Conservation (phyloP, 768 basidiomycete genomes). For the Hypholoma fasciculare region DNA sequence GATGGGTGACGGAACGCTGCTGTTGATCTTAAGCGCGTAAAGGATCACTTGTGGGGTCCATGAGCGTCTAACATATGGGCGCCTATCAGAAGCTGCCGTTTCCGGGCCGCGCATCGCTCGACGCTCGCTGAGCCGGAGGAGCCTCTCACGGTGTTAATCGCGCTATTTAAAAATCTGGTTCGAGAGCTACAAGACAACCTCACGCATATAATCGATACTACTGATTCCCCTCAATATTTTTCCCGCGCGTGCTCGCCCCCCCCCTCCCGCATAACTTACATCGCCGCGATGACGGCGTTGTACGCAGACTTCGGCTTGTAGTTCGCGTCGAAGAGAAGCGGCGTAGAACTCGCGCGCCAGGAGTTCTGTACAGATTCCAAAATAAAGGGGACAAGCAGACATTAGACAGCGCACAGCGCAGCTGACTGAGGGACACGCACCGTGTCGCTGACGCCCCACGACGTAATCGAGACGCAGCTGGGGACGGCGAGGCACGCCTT, state of each 20-base stretch:
- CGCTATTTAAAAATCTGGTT: too few relatives aligned
- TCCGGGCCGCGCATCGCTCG: too few relatives aligned
- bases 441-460: constrained; percentile 48
- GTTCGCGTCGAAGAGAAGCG: constrained; percentile 46
- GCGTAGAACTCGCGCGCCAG: constrained; percentile 41
- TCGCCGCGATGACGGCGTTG: constrained; percentile 27
- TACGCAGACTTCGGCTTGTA: constrained; percentile 46
- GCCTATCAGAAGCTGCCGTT: too few relatives aligned
- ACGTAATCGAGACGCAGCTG: constrained; percentile 46
- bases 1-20: too few relatives aligned
- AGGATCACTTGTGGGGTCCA: too few relatives aligned
- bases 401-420: background rate
- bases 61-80: too few relatives aligned
- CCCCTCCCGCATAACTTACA: constrained; percentile 1
- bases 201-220: background rate
- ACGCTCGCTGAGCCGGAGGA: too few relatives aligned
- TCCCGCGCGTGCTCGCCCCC: background rate
- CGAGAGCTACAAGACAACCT: too few relatives aligned
- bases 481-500: constrained; percentile 44
- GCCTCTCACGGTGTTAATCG: too few relatives aligned
- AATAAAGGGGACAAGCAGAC: too few relatives aligned
- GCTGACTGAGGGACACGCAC: constrained; percentile 25
- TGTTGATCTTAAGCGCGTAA: too few relatives aligned
- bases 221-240: background rate
- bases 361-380: constrained; percentile 34